Conservation (phyloP, 1,284 basidiomycete species). For the Apiotrichum gracile region DNA sequence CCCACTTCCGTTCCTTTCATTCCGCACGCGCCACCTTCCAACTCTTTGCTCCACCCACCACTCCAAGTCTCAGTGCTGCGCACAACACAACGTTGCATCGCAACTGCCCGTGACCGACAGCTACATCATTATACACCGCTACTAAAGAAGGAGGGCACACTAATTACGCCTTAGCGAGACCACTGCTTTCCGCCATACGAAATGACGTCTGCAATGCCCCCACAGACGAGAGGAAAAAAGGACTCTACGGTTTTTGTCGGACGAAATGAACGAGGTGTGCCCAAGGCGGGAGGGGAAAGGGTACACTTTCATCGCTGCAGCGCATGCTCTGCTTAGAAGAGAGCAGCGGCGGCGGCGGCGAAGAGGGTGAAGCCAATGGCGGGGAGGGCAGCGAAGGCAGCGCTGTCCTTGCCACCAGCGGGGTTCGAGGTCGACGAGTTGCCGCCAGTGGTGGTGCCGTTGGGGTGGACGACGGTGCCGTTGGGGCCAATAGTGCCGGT, state of each 20-base stretch:
- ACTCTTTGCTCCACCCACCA: too few relatives aligned
- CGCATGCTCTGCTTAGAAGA: constrained; percentile 8
- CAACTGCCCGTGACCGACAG: too few relatives aligned
- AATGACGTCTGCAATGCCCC: too few relatives aligned
- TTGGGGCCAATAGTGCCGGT: constrained; percentile 10
- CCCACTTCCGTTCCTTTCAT: too few relatives aligned
- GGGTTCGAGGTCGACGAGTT: constrained; percentile 2
- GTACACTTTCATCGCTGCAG: too few relatives aligned
- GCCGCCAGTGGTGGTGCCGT: background rate
- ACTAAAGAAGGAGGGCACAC: background rate
- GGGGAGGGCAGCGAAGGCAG: background rate
- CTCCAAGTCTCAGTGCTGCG: too few relatives aligned
- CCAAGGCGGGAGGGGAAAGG: background rate
- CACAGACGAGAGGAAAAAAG: background rate
- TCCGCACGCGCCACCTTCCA: too few relatives aligned
- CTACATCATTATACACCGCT: constrained; percentile 9
- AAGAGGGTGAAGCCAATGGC: constrained; percentile 16
- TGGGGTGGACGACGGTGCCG: constrained; percentile 9
- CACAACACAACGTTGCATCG: too few relatives aligned
- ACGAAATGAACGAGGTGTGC: background rate
- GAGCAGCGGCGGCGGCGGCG: constrained; percentile 25
- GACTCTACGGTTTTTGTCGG: background rate
- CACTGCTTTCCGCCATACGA: too few relatives aligned
- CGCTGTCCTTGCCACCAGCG: background rate
- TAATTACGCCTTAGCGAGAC: too few relatives aligned